Percentiles rank a stretch among this genome's conserved stretches.
Evolutionary conservation across 2,329 filamentous ascomycete genomes (phyloP).

Genomic region (Fusarium sp.): DNA sequence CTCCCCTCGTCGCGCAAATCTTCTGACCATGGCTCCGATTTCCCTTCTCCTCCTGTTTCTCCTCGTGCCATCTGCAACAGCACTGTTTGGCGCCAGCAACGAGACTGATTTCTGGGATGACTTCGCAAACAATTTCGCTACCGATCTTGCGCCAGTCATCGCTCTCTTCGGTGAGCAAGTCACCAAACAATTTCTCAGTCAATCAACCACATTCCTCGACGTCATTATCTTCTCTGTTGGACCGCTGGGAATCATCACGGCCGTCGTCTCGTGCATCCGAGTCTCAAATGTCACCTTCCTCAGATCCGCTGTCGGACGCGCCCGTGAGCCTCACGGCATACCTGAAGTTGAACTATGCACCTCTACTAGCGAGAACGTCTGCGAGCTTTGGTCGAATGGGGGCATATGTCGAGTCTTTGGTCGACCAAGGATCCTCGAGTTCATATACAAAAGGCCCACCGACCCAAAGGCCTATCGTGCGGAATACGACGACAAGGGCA

Average conservation of each 20-base stretch:
- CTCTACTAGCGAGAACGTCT: not conserved
- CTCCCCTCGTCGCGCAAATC: not conserved
- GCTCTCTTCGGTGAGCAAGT: not conserved
- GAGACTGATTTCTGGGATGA: not conserved
- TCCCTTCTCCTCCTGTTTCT: not conserved
- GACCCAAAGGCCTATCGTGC: not conserved
- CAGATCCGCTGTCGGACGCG: not conserved
- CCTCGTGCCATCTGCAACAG: not conserved
- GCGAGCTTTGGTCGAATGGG: not conserved
- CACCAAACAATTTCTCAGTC: not conserved
- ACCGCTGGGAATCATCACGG: not conserved
- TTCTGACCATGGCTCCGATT: not conserved
- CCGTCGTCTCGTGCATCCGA: not conserved
- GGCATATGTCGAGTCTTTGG: not conserved
- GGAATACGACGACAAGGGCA: accelerated
- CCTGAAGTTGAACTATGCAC: not conserved
- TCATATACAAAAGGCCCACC: not conserved
- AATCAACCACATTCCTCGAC: not conserved
- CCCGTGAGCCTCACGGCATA: not conserved
- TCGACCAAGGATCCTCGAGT: not conserved
- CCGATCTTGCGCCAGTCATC: not conserved
- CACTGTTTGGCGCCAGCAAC: not conserved
- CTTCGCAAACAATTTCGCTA: not conserved
- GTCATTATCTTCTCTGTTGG: not conserved
- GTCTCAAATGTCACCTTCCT: not conserved